Evolutionary conservation across 257 asterid species (phyloP).

Genomic region (Misopates orontium): DNA sequence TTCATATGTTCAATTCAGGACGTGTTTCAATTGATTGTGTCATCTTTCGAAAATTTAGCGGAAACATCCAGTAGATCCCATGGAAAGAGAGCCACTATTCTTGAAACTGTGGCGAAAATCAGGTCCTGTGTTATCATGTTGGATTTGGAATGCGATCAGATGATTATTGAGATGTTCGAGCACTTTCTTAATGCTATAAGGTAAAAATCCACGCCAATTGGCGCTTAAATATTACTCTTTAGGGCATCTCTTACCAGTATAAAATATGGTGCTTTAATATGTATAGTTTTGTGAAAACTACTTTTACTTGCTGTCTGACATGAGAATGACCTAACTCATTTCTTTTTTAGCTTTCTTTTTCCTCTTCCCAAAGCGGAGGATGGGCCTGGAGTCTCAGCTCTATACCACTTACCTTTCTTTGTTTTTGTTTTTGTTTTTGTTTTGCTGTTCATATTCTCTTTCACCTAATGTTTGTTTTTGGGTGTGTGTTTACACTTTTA

Average conservation of each 20-base stretch:
- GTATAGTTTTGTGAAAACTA: not conserved
- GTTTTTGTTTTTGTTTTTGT: not conserved
- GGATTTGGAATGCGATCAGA: constrained; percentile 93
- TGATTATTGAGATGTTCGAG: constrained; percentile 86
- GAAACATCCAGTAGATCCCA: constrained; percentile 77
- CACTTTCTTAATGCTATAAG: constrained; percentile 76
- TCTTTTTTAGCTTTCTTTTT: not conserved
- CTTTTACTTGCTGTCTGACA: not conserved
- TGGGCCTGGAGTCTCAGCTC: not conserved
- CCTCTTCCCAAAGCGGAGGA: not conserved
- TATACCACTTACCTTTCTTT: not conserved
- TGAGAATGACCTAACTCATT: not conserved
- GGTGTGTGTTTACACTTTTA: not conserved
- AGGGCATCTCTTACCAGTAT: constrained; percentile 12
- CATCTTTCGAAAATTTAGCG: constrained; percentile 72
- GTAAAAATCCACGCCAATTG: constrained; percentile 36
- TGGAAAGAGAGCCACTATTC: constrained; percentile 68
- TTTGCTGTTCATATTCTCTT: not conserved
- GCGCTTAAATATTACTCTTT: constrained; percentile 11
- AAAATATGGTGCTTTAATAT: not conserved
- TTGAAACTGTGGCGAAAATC: constrained; percentile 95
- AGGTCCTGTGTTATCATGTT: constrained; percentile 94
- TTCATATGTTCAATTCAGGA: constrained; percentile 53
- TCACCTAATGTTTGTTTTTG: not conserved
- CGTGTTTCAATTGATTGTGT: constrained; percentile 83